Percentiles rank a stretch among this genome's conserved stretches.
Conservation (phyloP, 23 red algal species). For the Gracilaria vermiculophylla region DNA sequence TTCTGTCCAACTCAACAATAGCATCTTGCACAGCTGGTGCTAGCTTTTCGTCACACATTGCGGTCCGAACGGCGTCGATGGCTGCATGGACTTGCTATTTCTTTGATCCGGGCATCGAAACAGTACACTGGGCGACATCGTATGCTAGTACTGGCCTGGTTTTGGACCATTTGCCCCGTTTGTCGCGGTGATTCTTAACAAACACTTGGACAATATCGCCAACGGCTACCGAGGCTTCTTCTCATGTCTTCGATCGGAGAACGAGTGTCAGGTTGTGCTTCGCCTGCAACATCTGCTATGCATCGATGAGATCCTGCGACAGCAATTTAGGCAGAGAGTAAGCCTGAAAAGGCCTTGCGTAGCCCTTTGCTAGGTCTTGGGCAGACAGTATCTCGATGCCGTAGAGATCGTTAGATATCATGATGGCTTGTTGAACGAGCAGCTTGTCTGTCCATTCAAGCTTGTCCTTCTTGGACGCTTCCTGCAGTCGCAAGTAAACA, state of each 20-base stretch:
- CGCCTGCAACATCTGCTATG: background rate
- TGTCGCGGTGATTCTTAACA: slow-evolving; percentile 5
- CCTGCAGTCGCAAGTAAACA: background rate
- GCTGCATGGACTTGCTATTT: no score
- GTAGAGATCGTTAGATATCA: slow-evolving; percentile 21
- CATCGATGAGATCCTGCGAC: background rate
- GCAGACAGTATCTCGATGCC: background rate
- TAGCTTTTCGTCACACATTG: no score
- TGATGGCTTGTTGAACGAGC: background rate
- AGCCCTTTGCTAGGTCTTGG: background rate
- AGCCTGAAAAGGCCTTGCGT: background rate
- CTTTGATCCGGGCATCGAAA: no score
- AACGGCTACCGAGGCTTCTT: background rate
- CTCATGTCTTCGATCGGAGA: background rate
- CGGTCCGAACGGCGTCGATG: no score
- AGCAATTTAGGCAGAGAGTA: background rate
- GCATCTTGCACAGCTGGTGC: no score
- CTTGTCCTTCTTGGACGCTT: background rate
- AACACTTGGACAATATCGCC: slow-evolving; percentile 10
- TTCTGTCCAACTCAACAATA: no score
- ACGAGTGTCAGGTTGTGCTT: background rate
- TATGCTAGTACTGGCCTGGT: no score
- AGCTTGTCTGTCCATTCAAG: background rate
- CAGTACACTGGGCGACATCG: no score
- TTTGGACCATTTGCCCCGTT: no score